These are phyloP conservation scores for Thermothielavioides terrestris DNA, from an alignment of 495 filamentous ascomycete genomes.

Conservation along the genomic window DNA sequence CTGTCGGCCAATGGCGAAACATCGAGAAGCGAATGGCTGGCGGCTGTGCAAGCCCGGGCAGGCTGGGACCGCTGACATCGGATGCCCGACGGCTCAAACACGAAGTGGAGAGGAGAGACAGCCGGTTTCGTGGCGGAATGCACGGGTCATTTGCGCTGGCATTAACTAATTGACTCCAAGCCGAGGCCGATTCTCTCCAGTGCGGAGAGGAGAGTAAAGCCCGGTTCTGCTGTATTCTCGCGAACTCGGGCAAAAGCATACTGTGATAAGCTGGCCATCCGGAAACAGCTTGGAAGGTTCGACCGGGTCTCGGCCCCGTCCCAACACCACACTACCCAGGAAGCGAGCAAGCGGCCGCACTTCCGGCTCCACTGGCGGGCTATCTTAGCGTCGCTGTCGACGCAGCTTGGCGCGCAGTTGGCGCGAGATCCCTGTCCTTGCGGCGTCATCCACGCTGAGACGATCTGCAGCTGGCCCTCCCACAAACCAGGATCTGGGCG, in stretches of 20 bases:
- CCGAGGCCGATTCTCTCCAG: too few relatives aligned
- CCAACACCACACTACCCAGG: background rate
- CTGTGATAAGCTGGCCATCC: too few relatives aligned
- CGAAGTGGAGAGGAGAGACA: background rate
- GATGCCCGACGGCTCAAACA: background rate
- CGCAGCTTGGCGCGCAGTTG: background rate
- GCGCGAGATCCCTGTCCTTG: conserved; percentile 2
- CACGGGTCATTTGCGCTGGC: too few relatives aligned
- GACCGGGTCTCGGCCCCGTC: background rate
- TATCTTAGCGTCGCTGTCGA: background rate
- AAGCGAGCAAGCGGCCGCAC: background rate
- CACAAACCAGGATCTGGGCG: background rate
- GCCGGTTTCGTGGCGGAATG: too few relatives aligned
- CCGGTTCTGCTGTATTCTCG: too few relatives aligned
- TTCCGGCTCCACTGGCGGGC: background rate
- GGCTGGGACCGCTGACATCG: background rate
- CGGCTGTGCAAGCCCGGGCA: conserved; percentile 4
- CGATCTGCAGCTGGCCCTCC: conserved; percentile 1
- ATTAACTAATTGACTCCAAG: background rate
- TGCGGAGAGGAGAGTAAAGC: too few relatives aligned
- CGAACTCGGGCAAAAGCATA: too few relatives aligned
- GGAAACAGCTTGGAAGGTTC: too few relatives aligned
- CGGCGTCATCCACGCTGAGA: conserved; percentile 15
- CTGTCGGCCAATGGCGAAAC: conserved; percentile 4
- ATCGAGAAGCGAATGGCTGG: conserved; percentile 5